phyloP scores from a whole-genome alignment of 805 yeast species.

The Kodamaea hsintzibuensis region DNA sequence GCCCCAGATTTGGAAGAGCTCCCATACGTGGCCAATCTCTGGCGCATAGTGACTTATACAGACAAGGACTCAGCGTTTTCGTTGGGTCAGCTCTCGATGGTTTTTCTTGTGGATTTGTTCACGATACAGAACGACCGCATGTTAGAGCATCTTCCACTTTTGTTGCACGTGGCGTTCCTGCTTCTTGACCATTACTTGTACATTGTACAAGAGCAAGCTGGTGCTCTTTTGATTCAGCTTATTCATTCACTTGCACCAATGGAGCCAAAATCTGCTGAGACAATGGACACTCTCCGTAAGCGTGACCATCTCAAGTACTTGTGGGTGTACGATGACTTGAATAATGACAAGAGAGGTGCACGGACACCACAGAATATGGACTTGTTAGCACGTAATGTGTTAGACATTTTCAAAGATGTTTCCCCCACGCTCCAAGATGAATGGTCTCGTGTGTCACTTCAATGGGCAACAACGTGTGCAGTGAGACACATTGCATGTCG shows the following conservation, averaged over 20 bases:
- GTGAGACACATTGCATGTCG: slow-evolving; percentile 96
- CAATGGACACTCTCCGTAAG: slow-evolving; percentile 58
- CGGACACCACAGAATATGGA: slow-evolving; percentile 89
- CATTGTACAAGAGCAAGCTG: slow-evolving; percentile 82
- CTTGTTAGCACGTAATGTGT: slow-evolving; percentile 58
- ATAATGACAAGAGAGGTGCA: slow-evolving; percentile 71
- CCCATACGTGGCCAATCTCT: slow-evolving; percentile 78
- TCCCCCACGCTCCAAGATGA: slow-evolving; percentile 62
- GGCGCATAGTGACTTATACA: slow-evolving; percentile 51
- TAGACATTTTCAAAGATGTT: slow-evolving; percentile 53
- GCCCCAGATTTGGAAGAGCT: slow-evolving; percentile 26
- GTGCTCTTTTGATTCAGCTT: slow-evolving; percentile 69
- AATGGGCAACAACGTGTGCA: slow-evolving; percentile 97
- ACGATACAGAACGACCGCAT: slow-evolving; percentile 65
- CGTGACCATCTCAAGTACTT: slow-evolving; percentile 46
- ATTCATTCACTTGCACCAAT: slow-evolving; percentile 63
- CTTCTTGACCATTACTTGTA: slow-evolving; percentile 85
- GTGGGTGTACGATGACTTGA: slow-evolving; percentile 89
- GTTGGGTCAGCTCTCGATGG: slow-evolving; percentile 80
- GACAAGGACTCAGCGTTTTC: slow-evolving; percentile 79
- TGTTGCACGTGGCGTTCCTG: slow-evolving; percentile 78
- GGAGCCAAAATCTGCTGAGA: slow-evolving; percentile 53
- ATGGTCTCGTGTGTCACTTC: slow-evolving; percentile 82
- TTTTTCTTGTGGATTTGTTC: slow-evolving; percentile 80
- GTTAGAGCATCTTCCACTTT: slow-evolving; percentile 60